These are phyloP conservation scores for Byssoonygena ceratinophila DNA, from an alignment of 2,329 filamentous ascomycete genomes.

Conservation along the genomic window DNA sequence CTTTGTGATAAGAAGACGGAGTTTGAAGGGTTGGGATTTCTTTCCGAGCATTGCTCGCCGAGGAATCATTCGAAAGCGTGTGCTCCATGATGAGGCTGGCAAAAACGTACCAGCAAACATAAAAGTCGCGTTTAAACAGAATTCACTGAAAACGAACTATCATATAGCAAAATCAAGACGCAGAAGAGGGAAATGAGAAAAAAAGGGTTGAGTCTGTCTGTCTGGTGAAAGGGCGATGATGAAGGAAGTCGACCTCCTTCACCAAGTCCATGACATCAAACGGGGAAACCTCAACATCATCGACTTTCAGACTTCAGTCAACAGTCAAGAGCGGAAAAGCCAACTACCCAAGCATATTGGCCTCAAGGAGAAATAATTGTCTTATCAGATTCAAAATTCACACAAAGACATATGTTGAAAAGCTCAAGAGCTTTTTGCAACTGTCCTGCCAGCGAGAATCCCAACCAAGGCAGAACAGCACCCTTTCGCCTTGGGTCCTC, in stretches of 20 bases:
- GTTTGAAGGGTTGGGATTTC: slow-evolving; percentile 8
- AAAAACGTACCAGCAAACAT: too few species aligned
- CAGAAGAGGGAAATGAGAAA: background rate
- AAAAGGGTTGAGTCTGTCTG: background rate
- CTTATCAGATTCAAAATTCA: too few species aligned
- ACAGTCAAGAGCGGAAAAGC: background rate
- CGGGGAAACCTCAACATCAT: slow-evolving; percentile 5
- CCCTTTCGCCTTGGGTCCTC: background rate
- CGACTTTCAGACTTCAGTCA: background rate
- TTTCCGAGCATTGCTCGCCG: background rate
- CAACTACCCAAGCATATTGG: background rate
- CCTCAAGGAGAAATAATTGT: too few species aligned
- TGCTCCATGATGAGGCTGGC: slow-evolving; percentile 3
- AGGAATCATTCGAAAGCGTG: slow-evolving; percentile 7
- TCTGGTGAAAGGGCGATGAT: background rate
- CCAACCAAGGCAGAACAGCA: background rate
- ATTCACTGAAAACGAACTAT: background rate
- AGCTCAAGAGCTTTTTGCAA: too few species aligned
- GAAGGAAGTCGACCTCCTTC: background rate
- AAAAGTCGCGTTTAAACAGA: background rate
- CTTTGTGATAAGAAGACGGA: slow-evolving; percentile 4
- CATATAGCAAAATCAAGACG: background rate
- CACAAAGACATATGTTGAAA: too few species aligned
- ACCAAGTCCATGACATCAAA: background rate
- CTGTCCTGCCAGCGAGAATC: too few species aligned